These are phyloP conservation scores for Claviceps monticola DNA, from an alignment of 2,329 filamentous ascomycete genomes.

Conservation along the genomic window DNA sequence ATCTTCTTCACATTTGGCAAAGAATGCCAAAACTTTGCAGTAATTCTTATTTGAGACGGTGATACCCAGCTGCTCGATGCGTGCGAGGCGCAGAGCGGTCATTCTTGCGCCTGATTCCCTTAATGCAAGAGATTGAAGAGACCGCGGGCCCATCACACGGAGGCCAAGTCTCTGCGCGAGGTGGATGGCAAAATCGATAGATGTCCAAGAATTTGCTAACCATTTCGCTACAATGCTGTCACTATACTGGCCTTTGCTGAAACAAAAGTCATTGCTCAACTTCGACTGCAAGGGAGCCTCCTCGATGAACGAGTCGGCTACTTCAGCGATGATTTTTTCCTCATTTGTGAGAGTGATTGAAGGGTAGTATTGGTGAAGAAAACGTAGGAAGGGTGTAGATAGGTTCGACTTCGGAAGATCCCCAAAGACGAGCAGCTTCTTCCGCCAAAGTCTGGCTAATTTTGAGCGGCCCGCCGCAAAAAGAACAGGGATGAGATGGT, in stretches of 20 bases:
- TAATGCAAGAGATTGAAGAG: constrained; percentile 63
- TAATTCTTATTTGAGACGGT: constrained; percentile 49
- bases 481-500: constrained; percentile 35
- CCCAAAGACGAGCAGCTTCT: constrained; percentile 22
- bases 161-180: constrained; percentile 59
- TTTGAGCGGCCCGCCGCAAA: constrained; percentile 31
- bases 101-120: constrained; percentile 43
- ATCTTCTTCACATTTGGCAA: constrained; percentile 44
- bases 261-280: neutral
- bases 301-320: neutral
- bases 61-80: constrained; percentile 50
- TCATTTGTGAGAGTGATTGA: constrained; percentile 20
- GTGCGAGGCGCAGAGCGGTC: constrained; percentile 44
- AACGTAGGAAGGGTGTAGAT: constrained; percentile 34
- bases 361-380: constrained; percentile 32
- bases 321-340: constrained; percentile 18
- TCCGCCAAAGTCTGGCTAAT: constrained; percentile 34
- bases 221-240: constrained; percentile 59
- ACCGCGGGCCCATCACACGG: constrained; percentile 57
- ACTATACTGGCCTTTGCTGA: constrained; percentile 12
- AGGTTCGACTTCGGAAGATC: constrained; percentile 29
- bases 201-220: constrained; percentile 61
- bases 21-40: constrained; percentile 46
- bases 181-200: constrained; percentile 57
- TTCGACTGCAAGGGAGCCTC: neutral